Evolutionary conservation across 2,329 filamentous ascomycete genomes (phyloP).

Genomic region (Ceratocystis papillata): DNA sequence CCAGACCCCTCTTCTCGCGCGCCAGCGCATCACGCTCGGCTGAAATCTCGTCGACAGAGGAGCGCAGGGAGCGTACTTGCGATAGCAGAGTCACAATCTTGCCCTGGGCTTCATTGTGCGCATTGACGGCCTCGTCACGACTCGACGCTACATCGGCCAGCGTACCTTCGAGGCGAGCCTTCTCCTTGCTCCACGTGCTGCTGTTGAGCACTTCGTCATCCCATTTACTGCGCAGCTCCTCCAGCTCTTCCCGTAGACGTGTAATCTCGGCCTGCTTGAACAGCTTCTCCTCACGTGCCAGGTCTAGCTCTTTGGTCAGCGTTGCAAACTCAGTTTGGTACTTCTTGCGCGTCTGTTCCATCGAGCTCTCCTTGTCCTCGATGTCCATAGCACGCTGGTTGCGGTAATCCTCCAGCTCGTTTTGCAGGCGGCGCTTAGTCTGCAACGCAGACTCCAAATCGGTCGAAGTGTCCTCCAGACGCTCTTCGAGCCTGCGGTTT

Average conservation of each 20-base stretch:
- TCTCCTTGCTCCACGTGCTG: constrained; percentile 97
- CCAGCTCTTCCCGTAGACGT: constrained; percentile 85
- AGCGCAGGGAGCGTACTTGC: constrained; percentile 74
- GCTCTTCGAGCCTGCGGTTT: constrained; percentile 81
- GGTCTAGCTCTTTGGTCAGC: constrained; percentile 81
- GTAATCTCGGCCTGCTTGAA: constrained; percentile 80
- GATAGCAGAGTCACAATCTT: constrained; percentile 85
- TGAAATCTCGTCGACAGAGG: constrained; percentile 72
- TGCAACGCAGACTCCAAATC: constrained; percentile 78
- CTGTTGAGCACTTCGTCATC: constrained; percentile 96
- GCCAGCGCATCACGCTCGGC: constrained; percentile 74
- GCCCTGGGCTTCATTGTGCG: constrained; percentile 88
- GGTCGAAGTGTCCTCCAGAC: constrained; percentile 79
- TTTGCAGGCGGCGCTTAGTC: constrained; percentile 86
- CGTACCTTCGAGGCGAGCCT: constrained; percentile 79
- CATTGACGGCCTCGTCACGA: constrained; percentile 84
- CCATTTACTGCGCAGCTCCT: constrained; percentile 92
- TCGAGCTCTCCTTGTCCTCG: constrained; percentile 88
- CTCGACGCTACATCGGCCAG: constrained; percentile 79
- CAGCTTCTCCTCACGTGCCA: constrained; percentile 78
- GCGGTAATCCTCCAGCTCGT: constrained; percentile 94
- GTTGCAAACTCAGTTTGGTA: constrained; percentile 88
- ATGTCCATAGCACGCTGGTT: constrained; percentile 91
- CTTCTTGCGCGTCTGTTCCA: constrained; percentile 96
- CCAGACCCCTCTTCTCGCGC: constrained; percentile 82